Evolutionary conservation across 108 stramenopile species (phyloP).

Genomic region (Fistulifera pelliculosa): DNA sequence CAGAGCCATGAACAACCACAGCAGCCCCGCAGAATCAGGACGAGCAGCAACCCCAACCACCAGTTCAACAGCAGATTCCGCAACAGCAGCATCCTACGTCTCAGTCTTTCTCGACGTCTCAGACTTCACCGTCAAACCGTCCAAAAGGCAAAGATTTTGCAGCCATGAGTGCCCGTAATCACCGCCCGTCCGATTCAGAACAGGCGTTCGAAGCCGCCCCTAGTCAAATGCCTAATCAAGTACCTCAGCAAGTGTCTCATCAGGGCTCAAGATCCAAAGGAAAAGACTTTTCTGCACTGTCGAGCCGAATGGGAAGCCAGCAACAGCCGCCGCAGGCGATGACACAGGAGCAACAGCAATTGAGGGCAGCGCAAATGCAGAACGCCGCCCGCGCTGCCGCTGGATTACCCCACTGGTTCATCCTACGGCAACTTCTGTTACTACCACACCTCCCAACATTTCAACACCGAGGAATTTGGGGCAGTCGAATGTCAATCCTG

Average conservation of each 20-base stretch:
- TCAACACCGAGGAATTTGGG: slow-evolving; percentile 7
- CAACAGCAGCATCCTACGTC: slow-evolving; percentile 7
- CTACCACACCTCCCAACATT: slow-evolving; percentile 23
- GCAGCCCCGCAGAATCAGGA: slow-evolving; percentile 10
- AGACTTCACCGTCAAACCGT: slow-evolving; percentile 10
- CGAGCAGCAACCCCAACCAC: slow-evolving; percentile 6
- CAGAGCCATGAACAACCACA: slow-evolving; percentile 16
- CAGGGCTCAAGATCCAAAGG: slow-evolving; percentile 47
- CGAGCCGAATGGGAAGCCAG: slow-evolving; percentile 8
- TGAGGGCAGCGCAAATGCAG: slow-evolving; percentile 29
- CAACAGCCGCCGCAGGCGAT: slow-evolving; percentile 11
- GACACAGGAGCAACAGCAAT: slow-evolving; percentile 2
- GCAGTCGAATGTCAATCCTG: no score
- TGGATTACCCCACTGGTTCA: slow-evolving; percentile 44
- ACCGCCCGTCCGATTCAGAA: background rate
- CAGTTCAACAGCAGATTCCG: slow-evolving; percentile 1
- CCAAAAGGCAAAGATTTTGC: slow-evolving; percentile 76
- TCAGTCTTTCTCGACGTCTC: slow-evolving; percentile 6
- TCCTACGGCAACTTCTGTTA: slow-evolving; percentile 28
- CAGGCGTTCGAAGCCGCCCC: slow-evolving; percentile 2
- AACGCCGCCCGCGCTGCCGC: slow-evolving; percentile 37
- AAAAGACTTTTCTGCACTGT: slow-evolving; percentile 76
- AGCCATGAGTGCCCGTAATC: slow-evolving; percentile 42
- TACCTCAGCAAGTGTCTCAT: background rate
- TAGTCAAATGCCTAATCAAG: slow-evolving; percentile 7